These are phyloP conservation scores for Mediolabrus comicus DNA, from an alignment of 108 stramenopile species.

Conservation along the genomic window DNA sequence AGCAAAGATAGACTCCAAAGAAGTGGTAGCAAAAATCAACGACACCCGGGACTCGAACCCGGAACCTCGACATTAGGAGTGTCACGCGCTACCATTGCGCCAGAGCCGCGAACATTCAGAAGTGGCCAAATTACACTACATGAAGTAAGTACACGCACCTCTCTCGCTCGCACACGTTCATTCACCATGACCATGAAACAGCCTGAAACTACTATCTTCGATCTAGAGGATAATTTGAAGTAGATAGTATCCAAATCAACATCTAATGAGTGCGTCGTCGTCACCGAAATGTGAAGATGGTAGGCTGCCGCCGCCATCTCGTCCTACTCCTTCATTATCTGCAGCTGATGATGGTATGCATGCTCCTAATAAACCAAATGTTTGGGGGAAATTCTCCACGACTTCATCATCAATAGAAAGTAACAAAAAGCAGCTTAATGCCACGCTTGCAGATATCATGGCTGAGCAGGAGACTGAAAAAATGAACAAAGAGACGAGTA, in stretches of 20 bases:
- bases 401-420: not conserved
- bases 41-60: slow-evolving; percentile 64
- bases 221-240: too few relatives aligned
- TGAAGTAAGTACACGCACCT: too few relatives aligned
- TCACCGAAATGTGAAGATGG: too few relatives aligned
- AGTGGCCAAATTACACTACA: not conserved
- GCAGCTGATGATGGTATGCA: not conserved
- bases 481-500: not conserved
- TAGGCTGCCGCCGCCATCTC: too few relatives aligned
- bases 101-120: slow-evolving; percentile 27
- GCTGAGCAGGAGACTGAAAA: slow-evolving; percentile 18
- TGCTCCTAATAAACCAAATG: not conserved
- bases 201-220: too few relatives aligned
- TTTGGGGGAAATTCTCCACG: not conserved
- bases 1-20: too few relatives aligned
- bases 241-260: too few relatives aligned
- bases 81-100: slow-evolving; percentile 75
- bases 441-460: slow-evolving; percentile 25
- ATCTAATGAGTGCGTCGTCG: too few relatives aligned
- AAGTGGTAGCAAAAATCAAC: slow-evolving; percentile 14
- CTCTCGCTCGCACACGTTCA: too few relatives aligned
- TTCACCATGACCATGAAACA: too few relatives aligned
- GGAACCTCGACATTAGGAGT: slow-evolving; percentile 73
- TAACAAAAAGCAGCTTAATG: not conserved
- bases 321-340: not conserved